A percentile compares a stretch with the other conserved stretches of the same genome.
phyloP scores from a whole-genome alignment of 306 rosid genomes.

The Notholithocarpus densiflorus region DNA sequence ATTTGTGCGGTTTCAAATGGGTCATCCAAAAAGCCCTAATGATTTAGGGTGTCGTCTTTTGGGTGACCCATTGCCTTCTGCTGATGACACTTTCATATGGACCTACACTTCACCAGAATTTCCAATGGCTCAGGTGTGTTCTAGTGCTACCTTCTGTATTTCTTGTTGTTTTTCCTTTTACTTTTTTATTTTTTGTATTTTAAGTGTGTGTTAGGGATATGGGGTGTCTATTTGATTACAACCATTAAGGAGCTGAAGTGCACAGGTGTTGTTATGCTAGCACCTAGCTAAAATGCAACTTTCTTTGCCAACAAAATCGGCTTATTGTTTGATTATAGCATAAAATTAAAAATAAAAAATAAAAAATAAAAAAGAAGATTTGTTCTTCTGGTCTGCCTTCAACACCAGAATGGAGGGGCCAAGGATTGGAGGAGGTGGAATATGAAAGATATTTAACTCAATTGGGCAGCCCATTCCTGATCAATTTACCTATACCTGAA shows the following conservation, averaged over 20 bases:
- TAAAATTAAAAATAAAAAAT: neutral
- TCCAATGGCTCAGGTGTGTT: conserved; percentile 71
- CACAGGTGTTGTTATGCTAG: neutral
- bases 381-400: neutral
- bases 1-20: conserved; percentile 74
- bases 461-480: no score
- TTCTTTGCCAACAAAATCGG: neutral
- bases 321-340: neutral
- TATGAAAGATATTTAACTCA: no score
- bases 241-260: neutral
- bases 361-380: no score
- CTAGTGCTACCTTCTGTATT: conserved; percentile 7
- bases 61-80: conserved; percentile 12
- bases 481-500: no score
- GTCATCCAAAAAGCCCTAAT: conserved; percentile 41
- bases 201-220: neutral
- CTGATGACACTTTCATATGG: conserved; percentile 56
- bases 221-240: neutral
- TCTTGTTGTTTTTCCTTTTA: neutral
- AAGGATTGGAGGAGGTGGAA: no score
- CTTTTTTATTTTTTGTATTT: neutral
- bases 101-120: conserved; percentile 79
- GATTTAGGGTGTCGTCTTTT: conserved; percentile 8
- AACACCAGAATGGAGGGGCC: no score
- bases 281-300: neutral